Percentiles rank a stretch among this genome's conserved stretches.
Evolutionary conservation across 2,329 filamentous ascomycete genomes (phyloP).

Genomic region (Ceratocystis eucalypticola): DNA sequence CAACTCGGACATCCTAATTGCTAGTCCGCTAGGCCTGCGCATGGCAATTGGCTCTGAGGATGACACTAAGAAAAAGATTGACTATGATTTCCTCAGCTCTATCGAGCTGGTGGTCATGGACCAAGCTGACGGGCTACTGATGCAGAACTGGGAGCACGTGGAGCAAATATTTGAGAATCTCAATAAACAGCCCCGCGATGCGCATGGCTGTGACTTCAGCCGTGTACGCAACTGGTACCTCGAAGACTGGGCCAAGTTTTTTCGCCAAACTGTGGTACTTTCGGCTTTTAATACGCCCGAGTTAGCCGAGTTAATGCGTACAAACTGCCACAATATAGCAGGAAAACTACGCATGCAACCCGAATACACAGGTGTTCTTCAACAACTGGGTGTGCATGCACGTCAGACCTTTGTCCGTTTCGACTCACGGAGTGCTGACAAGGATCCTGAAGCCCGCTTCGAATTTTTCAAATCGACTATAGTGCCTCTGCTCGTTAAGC

Average conservation of each 20-base stretch:
- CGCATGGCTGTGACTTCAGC: conserved; percentile 86
- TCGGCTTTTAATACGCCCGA: conserved; percentile 80
- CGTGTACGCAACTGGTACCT: conserved; percentile 85
- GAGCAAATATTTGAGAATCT: conserved; percentile 84
- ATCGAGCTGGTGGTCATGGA: conserved; percentile 85
- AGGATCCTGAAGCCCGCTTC: conserved; percentile 79
- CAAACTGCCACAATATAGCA: conserved; percentile 63
- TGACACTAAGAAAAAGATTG: conserved; percentile 44
- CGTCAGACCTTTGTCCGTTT: conserved; percentile 87
- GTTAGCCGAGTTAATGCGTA: conserved; percentile 64
- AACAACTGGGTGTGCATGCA: conserved; percentile 55
- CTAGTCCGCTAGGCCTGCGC: conserved; percentile 76
- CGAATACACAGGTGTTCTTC: conserved; percentile 57
- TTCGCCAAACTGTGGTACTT: conserved; percentile 75
- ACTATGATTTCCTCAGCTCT: conserved; percentile 85
- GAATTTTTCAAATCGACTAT: conserved; percentile 77
- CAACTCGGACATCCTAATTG: conserved; percentile 87
- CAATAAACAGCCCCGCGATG: conserved; percentile 77
- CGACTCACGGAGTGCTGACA: conserved; percentile 41
- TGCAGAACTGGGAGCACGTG: conserved; percentile 98
- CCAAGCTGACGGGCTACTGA: conserved; percentile 81
- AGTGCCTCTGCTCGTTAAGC: conserved; percentile 59
- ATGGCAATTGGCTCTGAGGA: conserved; percentile 77
- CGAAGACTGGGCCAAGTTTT: conserved; percentile 65
- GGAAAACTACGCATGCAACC: conserved; percentile 61